Base-by-base conservation (phyloP, 148 eudicot genomes). In the Nyssa sinensis region DNA sequence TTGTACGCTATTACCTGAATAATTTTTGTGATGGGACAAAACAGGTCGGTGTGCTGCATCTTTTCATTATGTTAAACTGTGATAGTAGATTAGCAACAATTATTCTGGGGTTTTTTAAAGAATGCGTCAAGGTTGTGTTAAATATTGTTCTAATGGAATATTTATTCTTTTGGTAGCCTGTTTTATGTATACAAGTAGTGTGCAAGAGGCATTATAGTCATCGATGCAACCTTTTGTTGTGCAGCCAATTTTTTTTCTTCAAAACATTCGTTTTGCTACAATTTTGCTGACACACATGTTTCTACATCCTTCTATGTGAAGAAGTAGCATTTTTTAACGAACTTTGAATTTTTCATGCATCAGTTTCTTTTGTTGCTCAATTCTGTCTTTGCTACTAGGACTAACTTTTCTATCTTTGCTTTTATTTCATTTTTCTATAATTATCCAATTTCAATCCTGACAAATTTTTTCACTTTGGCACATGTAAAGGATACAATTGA, bases 21-120 rank as follows among this genome's bases (percentile, higher is more conserved):
- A 95, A 95, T 81, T 95, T 92, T 73, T 63, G 82, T 74, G 99
- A 95, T 72, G 99, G 99, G 64, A 84, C 93, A 69, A 90, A 89
- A 79, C 99, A 95, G 98, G 98, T 95, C 63, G 16, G 74, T 65
- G 19, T 66, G 31, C 74, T 73, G 72, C 67, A 67, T 32, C 61
- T 11, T 2, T 37, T 79, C 30, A 19, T 59, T 44, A 61, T 57
- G 5, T 16, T 55, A 25, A 41, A 11, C 9, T 7, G 14, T 28
- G 53, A 34, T 55, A 55, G 39, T 64, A 7, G 24, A 32, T 33
- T 74, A 1, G 55, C 25, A 10, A 39, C 19, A 35, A 17, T n/a
- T n/a, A n/a, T n/a, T n/a, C n/a, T n/a, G n/a, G n/a, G n/a, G n/a
- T n/a, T n/a, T n/a, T 51, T 13, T 51, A 19, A 19, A n/a, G 24